phyloP scores from a whole-genome alignment of 495 filamentous ascomycete genomes.

The Acidiella bohemica region DNA sequence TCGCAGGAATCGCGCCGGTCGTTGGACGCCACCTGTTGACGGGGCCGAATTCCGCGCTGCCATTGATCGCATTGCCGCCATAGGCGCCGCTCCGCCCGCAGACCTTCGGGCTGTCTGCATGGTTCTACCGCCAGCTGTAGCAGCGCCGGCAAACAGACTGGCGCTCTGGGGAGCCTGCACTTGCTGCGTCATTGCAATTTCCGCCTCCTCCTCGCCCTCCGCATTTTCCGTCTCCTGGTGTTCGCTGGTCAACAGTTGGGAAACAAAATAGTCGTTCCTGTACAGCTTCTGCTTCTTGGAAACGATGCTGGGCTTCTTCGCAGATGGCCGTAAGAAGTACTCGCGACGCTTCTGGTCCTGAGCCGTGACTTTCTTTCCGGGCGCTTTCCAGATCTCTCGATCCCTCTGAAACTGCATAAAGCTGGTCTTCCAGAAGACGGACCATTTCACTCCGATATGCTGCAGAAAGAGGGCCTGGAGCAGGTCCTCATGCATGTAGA shows the following conservation, averaged over 20 bases:
- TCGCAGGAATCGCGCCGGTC: no score
- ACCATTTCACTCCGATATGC: constrained; percentile 22
- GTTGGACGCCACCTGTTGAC: neutral
- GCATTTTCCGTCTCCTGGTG: neutral
- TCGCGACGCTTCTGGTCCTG: constrained; percentile 21
- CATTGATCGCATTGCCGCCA: neutral
- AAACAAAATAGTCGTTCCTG: constrained; percentile 25
- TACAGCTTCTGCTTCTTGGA: constrained; percentile 24
- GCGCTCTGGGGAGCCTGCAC: neutral
- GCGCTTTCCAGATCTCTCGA: constrained; percentile 14
- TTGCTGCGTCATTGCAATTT: constrained; percentile 3
- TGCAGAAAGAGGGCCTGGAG: constrained; percentile 23
- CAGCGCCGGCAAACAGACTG: neutral
- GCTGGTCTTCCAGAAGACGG: constrained; percentile 17
- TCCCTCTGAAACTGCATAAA: constrained; percentile 19
- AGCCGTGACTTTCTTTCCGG: constrained; percentile 11
- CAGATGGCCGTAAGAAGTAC: constrained; percentile 22
- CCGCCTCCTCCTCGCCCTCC: constrained; percentile 2
- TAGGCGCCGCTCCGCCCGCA: neutral
- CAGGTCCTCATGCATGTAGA: constrained; percentile 24
- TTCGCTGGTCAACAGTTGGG: constrained; percentile 23
- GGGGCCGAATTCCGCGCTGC: neutral
- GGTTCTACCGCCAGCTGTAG: neutral
- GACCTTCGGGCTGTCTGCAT: neutral
- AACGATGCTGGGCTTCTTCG: neutral